These are phyloP conservation scores for Cladobotryum protrusum DNA, from an alignment of 2,329 filamentous ascomycete genomes.

Conservation along the genomic window DNA sequence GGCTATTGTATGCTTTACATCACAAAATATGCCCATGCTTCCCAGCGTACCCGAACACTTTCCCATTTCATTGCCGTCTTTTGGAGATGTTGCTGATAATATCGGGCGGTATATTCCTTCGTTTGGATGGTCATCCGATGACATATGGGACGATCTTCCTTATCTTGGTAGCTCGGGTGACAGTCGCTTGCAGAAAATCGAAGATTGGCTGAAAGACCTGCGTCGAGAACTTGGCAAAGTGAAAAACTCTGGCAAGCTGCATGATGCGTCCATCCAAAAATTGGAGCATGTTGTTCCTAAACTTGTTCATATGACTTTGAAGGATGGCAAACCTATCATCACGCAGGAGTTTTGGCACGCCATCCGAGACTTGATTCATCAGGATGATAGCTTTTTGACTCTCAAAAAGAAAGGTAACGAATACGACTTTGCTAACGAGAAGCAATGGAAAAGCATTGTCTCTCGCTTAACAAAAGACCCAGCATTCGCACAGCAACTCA, in stretches of 20 bases:
- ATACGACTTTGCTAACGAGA: conserved; percentile 36
- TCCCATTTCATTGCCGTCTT: not conserved
- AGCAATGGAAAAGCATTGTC: conserved; percentile 42
- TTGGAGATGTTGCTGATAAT: not conserved
- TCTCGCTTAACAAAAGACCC: conserved; percentile 34
- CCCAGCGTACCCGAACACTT: not conserved
- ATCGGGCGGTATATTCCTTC: conserved; percentile 19
- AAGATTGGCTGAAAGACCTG: conserved; percentile 21
- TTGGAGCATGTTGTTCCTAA: conserved; percentile 49
- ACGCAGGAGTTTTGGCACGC: conserved; percentile 60
- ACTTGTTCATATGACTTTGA: conserved; percentile 48
- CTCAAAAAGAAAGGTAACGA: conserved; percentile 35
- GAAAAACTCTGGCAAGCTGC: conserved; percentile 25
- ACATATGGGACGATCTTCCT: conserved; percentile 15
- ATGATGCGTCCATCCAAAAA: conserved; percentile 33
- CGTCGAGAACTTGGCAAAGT: conserved; percentile 15
- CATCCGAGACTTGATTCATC: conserved; percentile 47
- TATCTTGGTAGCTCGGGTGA: conserved; percentile 7
- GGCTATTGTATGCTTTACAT: not conserved
- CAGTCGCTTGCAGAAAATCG: conserved; percentile 15
- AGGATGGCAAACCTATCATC: conserved; percentile 48
- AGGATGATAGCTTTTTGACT: conserved; percentile 42
- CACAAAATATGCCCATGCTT: not conserved
- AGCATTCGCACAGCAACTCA: conserved; percentile 23
- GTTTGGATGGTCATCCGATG: conserved; percentile 21